A percentile compares a stretch with the other conserved stretches of the same genome.
phyloP scores from a whole-genome alignment of 2,329 filamentous ascomycete species.

The Cercospora sojina region DNA sequence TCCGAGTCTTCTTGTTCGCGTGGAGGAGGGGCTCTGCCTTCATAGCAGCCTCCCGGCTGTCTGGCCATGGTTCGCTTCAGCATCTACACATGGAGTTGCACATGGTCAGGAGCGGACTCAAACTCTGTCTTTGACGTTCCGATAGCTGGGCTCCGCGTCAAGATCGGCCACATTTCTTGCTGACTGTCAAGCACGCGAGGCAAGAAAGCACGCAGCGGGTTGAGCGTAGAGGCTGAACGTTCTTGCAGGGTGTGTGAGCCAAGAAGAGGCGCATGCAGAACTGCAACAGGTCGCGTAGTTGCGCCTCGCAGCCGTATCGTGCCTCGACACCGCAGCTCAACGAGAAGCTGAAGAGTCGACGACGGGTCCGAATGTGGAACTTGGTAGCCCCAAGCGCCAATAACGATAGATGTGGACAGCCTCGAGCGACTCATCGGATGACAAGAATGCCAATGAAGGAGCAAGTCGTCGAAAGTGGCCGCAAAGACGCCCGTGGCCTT shows the following conservation, averaged over 20 bases:
- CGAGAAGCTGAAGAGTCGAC: background rate
- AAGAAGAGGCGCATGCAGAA: background rate
- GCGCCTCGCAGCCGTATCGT: background rate
- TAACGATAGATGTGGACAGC: background rate
- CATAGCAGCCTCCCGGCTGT: background rate
- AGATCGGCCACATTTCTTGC: constrained; percentile 5
- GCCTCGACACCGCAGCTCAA: constrained; percentile 3
- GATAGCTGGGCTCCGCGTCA: background rate
- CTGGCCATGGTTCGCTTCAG: background rate
- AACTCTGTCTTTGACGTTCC: background rate
- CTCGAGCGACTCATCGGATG: background rate
- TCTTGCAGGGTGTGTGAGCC: background rate
- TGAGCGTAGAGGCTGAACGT: background rate
- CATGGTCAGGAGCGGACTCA: constrained; percentile 8
- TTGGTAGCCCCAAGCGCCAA: background rate
- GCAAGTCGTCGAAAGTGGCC: background rate
- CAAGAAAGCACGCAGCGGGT: background rate
- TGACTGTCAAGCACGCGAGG: background rate
- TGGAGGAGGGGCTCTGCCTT: background rate
- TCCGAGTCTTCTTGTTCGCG: background rate
- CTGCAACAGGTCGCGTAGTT: background rate
- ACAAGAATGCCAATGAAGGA: constrained; percentile 3
- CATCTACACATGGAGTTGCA: background rate
- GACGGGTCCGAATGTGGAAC: background rate
- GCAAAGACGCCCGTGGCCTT: background rate